These are phyloP conservation scores for Syzygium syzygioides DNA, from an alignment of 441 rosid genomes.

Conservation along the genomic window DNA sequence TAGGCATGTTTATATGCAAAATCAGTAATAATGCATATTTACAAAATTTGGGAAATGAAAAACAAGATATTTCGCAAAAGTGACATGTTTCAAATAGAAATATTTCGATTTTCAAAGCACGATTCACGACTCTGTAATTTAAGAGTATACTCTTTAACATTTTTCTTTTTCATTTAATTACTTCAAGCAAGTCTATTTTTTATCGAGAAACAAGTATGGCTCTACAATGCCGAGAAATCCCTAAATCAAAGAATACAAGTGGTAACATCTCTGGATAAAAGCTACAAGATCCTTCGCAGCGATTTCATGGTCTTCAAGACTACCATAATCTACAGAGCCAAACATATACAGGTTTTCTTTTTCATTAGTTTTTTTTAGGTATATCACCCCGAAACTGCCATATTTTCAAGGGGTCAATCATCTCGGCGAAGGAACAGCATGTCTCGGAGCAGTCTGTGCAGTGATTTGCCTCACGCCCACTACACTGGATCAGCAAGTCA, in stretches of 20 bases:
- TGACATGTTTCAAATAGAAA: neutral
- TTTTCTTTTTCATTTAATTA: neutral
- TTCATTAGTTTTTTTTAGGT: neutral
- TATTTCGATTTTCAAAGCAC: neutral
- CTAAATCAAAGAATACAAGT: neutral
- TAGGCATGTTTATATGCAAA: neutral
- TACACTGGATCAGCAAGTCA: conserved; percentile 41
- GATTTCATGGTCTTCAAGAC: neutral
- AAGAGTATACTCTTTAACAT: neutral
- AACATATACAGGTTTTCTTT: neutral
- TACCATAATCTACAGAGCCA: neutral
- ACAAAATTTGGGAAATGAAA: neutral
- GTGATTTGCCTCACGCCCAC: conserved; percentile 20
- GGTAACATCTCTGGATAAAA: neutral
- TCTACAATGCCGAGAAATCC: neutral
- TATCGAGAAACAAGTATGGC: neutral
- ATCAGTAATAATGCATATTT: neutral
- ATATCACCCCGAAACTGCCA: neutral
- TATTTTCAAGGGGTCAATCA: neutral
- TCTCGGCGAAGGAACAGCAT: neutral
- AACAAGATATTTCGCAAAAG: neutral
- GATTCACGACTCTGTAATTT: neutral
- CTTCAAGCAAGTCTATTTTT: neutral
- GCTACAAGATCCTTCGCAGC: neutral
- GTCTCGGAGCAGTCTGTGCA: neutral